Evolutionary conservation across 768 basidiomycete genomes (phyloP), one percentile per base, ranked within the genome.

Genomic region (Candolleomyces efflorescens): DNA sequence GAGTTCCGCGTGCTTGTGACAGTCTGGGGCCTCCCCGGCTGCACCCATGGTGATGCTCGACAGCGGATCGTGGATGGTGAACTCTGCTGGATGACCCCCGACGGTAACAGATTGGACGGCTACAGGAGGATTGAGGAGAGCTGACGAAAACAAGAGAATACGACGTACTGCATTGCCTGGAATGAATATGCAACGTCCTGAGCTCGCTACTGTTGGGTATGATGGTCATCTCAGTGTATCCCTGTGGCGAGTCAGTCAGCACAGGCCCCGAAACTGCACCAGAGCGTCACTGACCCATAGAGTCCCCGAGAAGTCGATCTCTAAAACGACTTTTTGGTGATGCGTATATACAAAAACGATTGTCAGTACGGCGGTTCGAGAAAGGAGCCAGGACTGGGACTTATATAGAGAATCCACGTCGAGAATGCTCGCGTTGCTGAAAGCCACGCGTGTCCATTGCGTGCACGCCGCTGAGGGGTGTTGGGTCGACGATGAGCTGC

Each of bases 251-350:
- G 68, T 67, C 62, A 71, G 63, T 61, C 54, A 62, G 44, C 53
- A 45, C 51, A 20, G 45, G 37, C 24, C 54, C 54, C 38, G 18
- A 53, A 56, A 17, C 41, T 17, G 41, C 52, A 54, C 41, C 23
- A 52, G 26, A 56, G 46, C 43, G 44, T 53, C 36, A 68, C 84
- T 62, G 74, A 91, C 94, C 83, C 89, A 90, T 65, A 94, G 80
- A 67, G 80, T 79, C 20, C 96, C 96, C 7, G 87, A 81, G 71
- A 97, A 94, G 78, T 95, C 92, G 60, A 98, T 85, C 75, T 96
- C 93, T 63, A 98, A 77, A 60, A 92, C 90, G 52, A 97, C 94
- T 71, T 93, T 93, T 82, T 98, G 96, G 75, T 96, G 91, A 75
- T 89, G 92, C 86, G 89, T 93, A 86, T 71, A 87, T 70, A 79